Evolutionary conservation across 768 basidiomycete species (phyloP).

Genomic region (Paxillus ammoniavirescens): DNA sequence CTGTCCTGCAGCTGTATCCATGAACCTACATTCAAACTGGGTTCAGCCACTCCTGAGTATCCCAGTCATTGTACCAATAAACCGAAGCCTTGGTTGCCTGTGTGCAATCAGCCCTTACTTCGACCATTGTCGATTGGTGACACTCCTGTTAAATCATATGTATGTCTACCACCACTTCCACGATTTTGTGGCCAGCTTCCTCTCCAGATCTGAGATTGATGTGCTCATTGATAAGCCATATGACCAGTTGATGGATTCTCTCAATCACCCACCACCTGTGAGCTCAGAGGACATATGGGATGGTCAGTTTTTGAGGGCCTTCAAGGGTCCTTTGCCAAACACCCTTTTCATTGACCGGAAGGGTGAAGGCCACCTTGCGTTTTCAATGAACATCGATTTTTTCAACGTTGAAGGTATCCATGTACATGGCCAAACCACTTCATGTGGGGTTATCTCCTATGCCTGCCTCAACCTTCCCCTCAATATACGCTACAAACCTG

Average conservation of each 20-base stretch:
- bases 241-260: neutral
- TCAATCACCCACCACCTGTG: neutral
- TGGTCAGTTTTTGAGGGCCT: neutral
- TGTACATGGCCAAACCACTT: slow-evolving; percentile 24
- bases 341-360: slow-evolving; percentile 17
- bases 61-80: too few relatives aligned
- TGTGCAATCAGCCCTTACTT: too few relatives aligned
- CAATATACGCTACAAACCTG: slow-evolving; percentile 28
- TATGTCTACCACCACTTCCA: neutral
- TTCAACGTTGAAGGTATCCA: slow-evolving; percentile 33
- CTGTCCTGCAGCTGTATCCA: too few relatives aligned
- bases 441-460: slow-evolving; percentile 32
- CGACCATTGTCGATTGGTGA: too few relatives aligned
- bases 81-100: too few relatives aligned
- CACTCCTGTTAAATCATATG: too few relatives aligned
- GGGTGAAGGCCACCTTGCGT: slow-evolving; percentile 14
- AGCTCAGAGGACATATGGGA: neutral
- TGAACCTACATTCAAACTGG: too few relatives aligned
- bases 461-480: slow-evolving; percentile 34
- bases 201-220: slow-evolving; percentile 2
- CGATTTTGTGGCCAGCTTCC: too few relatives aligned
- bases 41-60: too few relatives aligned
- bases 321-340: slow-evolving; percentile 10
- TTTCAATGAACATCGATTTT: slow-evolving; percentile 32
- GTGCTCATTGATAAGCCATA: slow-evolving; percentile 8